Evolutionary conservation across 768 basidiomycete species (phyloP), one percentile per base, ranked within the genome.

Genomic region (Suillus hirtellus): DNA sequence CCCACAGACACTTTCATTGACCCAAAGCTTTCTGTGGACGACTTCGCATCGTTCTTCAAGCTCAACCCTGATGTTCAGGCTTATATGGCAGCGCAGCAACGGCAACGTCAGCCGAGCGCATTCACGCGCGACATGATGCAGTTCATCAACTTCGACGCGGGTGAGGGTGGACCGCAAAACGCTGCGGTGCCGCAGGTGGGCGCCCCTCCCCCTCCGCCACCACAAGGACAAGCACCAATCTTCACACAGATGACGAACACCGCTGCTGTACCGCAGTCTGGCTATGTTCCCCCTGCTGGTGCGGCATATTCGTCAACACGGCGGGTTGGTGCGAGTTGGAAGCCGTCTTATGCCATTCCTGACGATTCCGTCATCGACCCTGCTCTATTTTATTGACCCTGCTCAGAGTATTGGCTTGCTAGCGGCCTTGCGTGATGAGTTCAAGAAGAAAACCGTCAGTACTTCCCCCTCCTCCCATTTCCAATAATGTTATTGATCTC

Each of bases 241-340:
- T 73, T 72, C 60, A 69, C 66, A 56, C 77, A 67, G 67, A 69
- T 71, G 72, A 70, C 71, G 7, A 70, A 71, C 43, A 50, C 68
- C 3, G 42, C 68, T 10, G 55, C 53, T 21, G 50, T 64, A 7
- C 61, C 65, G 9, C 49, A 65, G 21, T 27, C 60, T 24, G 64
- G 62, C 8, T 88, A 88, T 65, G 72, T 78, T 0, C 87, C 87
- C 6, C 86, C 87, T 15, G 64, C 84, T 14, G 87, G 85, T 56
- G 86, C 87, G 24, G 70, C 74, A 4, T 68, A 81, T 62, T 79
- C 81, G 1, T 79, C 81, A 10, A 80, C 75, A 31, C 81, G 87
- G 47, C 84, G 87, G 4, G 86, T 84, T 44, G 87, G 71, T 10
- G 86, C 75, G 3, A 83, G 74, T 60, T 89, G 86, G 85, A 78